These are phyloP conservation scores for Anisodus acutangulus DNA, from an alignment of 257 asterid genomes.

Conservation along the genomic window DNA sequence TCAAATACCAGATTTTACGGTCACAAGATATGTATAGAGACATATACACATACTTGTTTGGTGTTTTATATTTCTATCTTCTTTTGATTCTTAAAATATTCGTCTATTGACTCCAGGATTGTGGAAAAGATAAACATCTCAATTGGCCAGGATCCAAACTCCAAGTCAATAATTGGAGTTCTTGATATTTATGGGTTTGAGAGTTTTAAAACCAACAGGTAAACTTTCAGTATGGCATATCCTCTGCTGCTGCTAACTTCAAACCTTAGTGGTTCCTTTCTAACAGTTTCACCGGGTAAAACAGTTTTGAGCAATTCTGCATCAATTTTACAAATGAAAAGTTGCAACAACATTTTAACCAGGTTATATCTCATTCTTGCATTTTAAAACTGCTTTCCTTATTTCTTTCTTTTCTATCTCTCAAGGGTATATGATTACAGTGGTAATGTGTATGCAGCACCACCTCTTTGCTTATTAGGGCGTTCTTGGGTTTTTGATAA, in stretches of 20 bases:
- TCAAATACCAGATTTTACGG: conserved; percentile 16
- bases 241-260: not conserved
- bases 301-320: conserved; percentile 99
- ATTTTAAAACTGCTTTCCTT: not conserved
- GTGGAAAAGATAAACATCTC: conserved; percentile 90
- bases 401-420: conserved; percentile 9
- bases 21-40: conserved; percentile 22
- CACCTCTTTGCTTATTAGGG: conserved; percentile 8
- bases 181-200: conserved; percentile 98
- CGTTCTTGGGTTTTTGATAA: not conserved
- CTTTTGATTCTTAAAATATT: conserved; percentile 30
- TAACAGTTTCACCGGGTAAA: conserved; percentile 21
- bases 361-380: conserved; percentile 57
- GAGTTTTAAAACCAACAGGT: conserved; percentile 85
- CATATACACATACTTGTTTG: not conserved
- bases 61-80: not conserved
- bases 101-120: conserved; percentile 61
- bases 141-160: conserved; percentile 98
- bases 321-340: conserved; percentile 98
- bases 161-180: conserved; percentile 92
- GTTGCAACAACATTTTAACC: conserved; percentile 99
- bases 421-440: not conserved
- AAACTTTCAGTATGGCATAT: conserved; percentile 17
- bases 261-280: conserved; percentile 16
- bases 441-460: not conserved